A percentile compares a stretch with the other conserved stretches of the same genome.
phyloP scores from a whole-genome alignment of 78 protist species.

The Guillardia theta region DNA sequence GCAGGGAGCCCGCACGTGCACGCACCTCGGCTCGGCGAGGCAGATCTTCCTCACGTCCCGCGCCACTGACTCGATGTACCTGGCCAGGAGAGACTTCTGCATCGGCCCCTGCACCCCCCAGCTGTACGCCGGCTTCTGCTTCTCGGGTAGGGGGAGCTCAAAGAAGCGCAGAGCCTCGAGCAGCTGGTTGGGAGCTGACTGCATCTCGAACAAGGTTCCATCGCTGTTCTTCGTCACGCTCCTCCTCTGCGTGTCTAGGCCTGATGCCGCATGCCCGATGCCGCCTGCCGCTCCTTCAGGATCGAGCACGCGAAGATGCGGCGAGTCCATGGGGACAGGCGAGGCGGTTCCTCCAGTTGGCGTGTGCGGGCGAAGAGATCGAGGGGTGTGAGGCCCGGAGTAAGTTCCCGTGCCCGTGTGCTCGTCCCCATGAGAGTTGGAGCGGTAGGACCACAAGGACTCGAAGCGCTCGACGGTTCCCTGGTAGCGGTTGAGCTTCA shows the following conservation, averaged over 20 bases:
- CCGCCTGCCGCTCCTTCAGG: neutral
- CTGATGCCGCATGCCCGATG: too few relatives aligned
- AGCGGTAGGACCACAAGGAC: neutral
- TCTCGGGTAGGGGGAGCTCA: constrained; percentile 23
- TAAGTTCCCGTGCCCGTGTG: neutral
- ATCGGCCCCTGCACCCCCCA: neutral
- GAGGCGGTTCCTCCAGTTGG: neutral
- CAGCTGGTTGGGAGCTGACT: constrained; percentile 17
- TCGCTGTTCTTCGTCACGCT: neutral
- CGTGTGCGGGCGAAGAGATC: neutral
- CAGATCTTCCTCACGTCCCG: neutral
- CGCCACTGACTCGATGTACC: neutral
- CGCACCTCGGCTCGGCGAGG: constrained; percentile 24
- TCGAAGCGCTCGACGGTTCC: constrained; percentile 19
- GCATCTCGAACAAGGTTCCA: neutral
- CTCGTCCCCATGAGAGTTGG: neutral
- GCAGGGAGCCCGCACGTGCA: constrained; percentile 36
- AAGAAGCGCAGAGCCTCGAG: constrained; percentile 5
- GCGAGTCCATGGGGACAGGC: neutral
- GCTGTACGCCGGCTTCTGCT: neutral
- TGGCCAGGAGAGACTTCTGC: neutral
- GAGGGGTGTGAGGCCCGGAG: neutral
- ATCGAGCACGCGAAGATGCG: neutral
- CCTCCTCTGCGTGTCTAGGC: too few relatives aligned
- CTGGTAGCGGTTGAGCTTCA: constrained; percentile 11